phyloP scores from a whole-genome alignment of 257 asterid species.

The Nicotiana attenuata region DNA sequence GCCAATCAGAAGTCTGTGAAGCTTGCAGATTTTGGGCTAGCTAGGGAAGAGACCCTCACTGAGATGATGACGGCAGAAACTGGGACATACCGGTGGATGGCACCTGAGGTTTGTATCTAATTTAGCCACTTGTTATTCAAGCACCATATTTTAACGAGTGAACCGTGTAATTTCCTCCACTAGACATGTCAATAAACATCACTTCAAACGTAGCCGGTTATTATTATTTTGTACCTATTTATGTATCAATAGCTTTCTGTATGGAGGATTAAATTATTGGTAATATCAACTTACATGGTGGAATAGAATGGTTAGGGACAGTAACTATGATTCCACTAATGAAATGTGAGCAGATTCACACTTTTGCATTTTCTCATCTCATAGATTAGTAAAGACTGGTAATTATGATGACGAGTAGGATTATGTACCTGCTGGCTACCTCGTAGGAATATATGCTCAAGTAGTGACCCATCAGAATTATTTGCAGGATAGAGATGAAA shows the following conservation, averaged over 20 bases:
- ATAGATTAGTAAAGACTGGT: background rate
- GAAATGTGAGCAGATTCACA: background rate
- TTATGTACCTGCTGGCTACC: background rate
- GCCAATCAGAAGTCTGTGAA: constrained; percentile 84
- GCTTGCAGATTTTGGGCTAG: constrained; percentile 99
- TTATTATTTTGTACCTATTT: background rate
- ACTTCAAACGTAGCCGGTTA: background rate
- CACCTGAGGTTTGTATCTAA: constrained; percentile 74
- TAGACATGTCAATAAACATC: background rate
- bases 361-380: background rate
- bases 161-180: background rate
- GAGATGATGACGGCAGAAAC: constrained; percentile 99
- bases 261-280: background rate
- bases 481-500: background rate
- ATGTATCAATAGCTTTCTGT: background rate
- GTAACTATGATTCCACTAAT: background rate
- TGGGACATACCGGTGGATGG: constrained; percentile 99
- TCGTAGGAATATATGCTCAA: background rate
- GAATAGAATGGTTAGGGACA: background rate
- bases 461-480: constrained; percentile 3
- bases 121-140: constrained; percentile 1
- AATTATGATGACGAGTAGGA: background rate
- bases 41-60: constrained; percentile 94
- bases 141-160: background rate
- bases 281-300: background rate